A percentile compares a stretch with the other conserved stretches of the same genome.
These are phyloP conservation scores for Polyrhizophydium stewartii DNA, from an alignment of 371 early-diverging fungal genomes.

Conservation along the genomic window DNA sequence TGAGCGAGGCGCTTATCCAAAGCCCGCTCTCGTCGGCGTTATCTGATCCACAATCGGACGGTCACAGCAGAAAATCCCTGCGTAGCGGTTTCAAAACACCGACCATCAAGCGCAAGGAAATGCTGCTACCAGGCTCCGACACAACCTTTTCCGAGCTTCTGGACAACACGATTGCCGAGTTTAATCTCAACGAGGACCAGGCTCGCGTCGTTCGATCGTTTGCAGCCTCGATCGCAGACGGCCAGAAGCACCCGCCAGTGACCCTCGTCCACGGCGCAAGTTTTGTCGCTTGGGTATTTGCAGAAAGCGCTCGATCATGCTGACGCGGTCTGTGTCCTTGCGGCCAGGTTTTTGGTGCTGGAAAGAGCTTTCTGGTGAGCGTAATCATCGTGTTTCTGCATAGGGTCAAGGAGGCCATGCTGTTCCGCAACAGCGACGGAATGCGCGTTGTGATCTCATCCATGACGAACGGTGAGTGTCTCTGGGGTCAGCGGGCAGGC, in stretches of 20 bases:
- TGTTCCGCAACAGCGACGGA: constrained; percentile 23
- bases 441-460: constrained; percentile 42
- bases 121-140: not conserved
- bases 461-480: constrained; percentile 35
- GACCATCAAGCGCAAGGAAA: constrained; percentile 3
- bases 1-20: constrained; percentile 3
- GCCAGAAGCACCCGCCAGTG: constrained; percentile 30
- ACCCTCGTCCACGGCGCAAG: constrained; percentile 49
- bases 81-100: constrained; percentile 14
- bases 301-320: constrained; percentile 1
- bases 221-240: constrained; percentile 39
- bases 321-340: not conserved
- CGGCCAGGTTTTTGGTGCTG: constrained; percentile 68
- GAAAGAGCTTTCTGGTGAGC: constrained; percentile 75
- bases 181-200: constrained; percentile 64
- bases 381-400: constrained; percentile 74
- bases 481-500: constrained; percentile 41
- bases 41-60: constrained; percentile 16
- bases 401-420: constrained; percentile 45
- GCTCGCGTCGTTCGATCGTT: constrained; percentile 48
- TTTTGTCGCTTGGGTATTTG: not conserved
- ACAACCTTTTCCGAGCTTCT: constrained; percentile 17
- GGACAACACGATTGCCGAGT: constrained; percentile 32
- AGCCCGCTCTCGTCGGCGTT: constrained; percentile 6
- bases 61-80: constrained; percentile 7